Percentiles rank a stretch among this genome's conserved stretches.
These are phyloP conservation scores for Candida tropicalis DNA, from an alignment of 1,139 yeast species.

Conservation along the genomic window DNA sequence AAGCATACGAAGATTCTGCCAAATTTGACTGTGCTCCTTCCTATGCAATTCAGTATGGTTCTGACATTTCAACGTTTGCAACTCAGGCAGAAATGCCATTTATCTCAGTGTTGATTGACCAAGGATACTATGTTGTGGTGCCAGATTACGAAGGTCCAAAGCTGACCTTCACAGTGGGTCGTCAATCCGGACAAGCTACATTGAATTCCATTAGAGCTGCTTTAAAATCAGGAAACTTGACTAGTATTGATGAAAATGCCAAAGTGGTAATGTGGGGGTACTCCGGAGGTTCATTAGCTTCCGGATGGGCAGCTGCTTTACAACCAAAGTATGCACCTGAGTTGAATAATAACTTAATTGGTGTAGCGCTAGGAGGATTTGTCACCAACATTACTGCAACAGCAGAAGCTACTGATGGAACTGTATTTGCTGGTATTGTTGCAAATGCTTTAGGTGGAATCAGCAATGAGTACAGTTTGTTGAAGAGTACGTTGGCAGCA, in stretches of 20 bases:
- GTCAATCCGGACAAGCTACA: conserved; percentile 24
- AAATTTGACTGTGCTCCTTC: conserved; percentile 17
- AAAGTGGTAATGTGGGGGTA: conserved; percentile 28
- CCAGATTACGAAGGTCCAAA: conserved; percentile 29
- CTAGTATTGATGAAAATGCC: conserved; percentile 25
- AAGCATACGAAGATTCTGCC: conserved; percentile 17
- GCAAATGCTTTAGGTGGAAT: conserved; percentile 30
- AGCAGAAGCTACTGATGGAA: conserved; percentile 28
- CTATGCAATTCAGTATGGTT: conserved; percentile 17
- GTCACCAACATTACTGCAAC: conserved; percentile 27
- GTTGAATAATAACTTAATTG: conserved; percentile 25
- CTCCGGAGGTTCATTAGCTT: conserved; percentile 32
- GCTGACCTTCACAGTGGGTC: conserved; percentile 26
- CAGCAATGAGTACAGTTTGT: conserved; percentile 26
- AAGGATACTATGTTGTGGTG: conserved; percentile 29
- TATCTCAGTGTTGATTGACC: conserved; percentile 21
- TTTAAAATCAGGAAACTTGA: conserved; percentile 18
- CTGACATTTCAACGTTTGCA: conserved; percentile 14
- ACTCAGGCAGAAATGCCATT: conserved; percentile 25
- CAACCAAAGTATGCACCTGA: conserved; percentile 39
- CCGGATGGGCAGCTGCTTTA: conserved; percentile 31
- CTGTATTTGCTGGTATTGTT: conserved; percentile 28
- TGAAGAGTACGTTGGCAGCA: neutral
- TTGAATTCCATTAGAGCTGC: conserved; percentile 27
- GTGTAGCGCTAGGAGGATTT: conserved; percentile 37